Evolutionary conservation across 2,329 filamentous ascomycete species (phyloP).

Genomic region (Periconia sp.): DNA sequence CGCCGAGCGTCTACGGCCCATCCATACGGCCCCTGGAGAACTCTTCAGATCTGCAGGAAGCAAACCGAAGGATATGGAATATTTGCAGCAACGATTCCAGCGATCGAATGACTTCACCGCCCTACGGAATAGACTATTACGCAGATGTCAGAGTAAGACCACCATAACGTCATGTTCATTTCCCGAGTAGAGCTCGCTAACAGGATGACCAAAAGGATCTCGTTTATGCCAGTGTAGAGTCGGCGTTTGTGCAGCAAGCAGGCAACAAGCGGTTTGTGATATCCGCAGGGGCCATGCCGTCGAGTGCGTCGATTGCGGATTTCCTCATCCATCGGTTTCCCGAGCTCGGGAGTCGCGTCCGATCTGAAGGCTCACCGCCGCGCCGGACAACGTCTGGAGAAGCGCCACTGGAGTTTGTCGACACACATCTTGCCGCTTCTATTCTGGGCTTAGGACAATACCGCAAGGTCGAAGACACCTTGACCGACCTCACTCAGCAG

Average conservation of each 20-base stretch:
- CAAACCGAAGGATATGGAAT: slow-evolving; percentile 30
- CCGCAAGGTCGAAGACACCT: slow-evolving; percentile 24
- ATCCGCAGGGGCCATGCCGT: slow-evolving; percentile 26
- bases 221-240: slow-evolving; percentile 26
- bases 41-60: slow-evolving; percentile 27
- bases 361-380: slow-evolving; percentile 15
- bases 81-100: slow-evolving; percentile 22
- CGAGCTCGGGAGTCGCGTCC: slow-evolving; percentile 21
- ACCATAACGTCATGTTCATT: neutral
- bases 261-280: slow-evolving; percentile 27
- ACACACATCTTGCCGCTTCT: slow-evolving; percentile 21
- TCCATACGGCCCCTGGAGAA: slow-evolving; percentile 20
- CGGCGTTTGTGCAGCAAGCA: slow-evolving; percentile 23
- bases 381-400: slow-evolving; percentile 7
- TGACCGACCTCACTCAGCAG: slow-evolving; percentile 23
- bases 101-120: slow-evolving; percentile 17
- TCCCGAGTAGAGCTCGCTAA: slow-evolving; percentile 12
- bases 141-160: slow-evolving; percentile 33
- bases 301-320: slow-evolving; percentile 20
- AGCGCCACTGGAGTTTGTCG: slow-evolving; percentile 16
- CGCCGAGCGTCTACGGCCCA: slow-evolving; percentile 30
- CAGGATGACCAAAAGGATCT: slow-evolving; percentile 24
- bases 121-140: slow-evolving; percentile 27
- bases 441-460: slow-evolving; percentile 26
- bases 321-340: slow-evolving; percentile 26